Evolutionary conservation across 2,329 filamentous ascomycete genomes (phyloP), one percentile per base, ranked within the genome.

Genomic region (Lasiodiplodia theobromae): DNA sequence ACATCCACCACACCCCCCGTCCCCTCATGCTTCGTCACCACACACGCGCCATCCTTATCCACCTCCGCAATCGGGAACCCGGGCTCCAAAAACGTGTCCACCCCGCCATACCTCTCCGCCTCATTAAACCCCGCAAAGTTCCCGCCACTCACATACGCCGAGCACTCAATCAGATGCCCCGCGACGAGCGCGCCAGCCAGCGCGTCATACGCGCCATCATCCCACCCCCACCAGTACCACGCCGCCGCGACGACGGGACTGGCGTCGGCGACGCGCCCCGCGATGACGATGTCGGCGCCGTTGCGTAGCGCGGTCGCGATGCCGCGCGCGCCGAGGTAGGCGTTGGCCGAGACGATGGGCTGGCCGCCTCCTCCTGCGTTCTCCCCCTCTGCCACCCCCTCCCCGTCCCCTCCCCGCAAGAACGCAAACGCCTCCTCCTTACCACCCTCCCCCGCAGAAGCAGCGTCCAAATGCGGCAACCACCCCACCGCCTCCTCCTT

Each of bases 221-320:
- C 69, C 87, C 86, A 89, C 1, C 79, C 77, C 66, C 88, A 82
- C 83, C 86, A 89, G 77, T 81, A 88, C 72, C 83, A 83, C 0
- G 86, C 86, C 0, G 86, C 85, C 0, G 84, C 87, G 68, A 88
- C 87, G 0, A 87, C 85, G 73, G 77, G 77, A 69, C 72, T 76
- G 2, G 76, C 77, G 68, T 79, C 77, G 23, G 77, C 73, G 6
- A 78, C 76, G 52, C 77, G 69, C 12, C 77, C 77, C 2, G 73
- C 72, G 28, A 79, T 76, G 51, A 79, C 74, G 28, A 78, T 78
- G 68, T 79, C 77, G 34, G 76, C 77, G 16, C 77, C 77, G 44
- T 72, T 37, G 60, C 78, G 71, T 3, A 79, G 69, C 0, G 73
- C 77, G 40, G 71, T 74, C 0, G 76, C 71, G 37, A 79, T 78